Base-by-base conservation (phyloP, 805 yeast genomes). In the Tetrapisispora fleetii region DNA sequence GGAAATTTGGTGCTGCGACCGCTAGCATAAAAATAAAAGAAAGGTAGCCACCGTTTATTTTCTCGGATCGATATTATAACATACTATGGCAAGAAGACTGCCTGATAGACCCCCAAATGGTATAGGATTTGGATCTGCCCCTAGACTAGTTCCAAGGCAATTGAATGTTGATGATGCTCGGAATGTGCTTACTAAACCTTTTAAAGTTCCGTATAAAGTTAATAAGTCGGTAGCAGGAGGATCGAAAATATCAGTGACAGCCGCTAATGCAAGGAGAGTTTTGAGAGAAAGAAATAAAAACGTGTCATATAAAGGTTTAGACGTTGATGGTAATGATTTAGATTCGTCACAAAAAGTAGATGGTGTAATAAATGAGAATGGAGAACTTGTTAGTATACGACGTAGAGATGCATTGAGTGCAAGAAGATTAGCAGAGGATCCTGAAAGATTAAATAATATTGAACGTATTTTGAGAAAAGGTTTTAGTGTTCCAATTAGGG, bases 121-220 rank as follows among this genome's bases (percentile, higher is more conserved):
- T 36, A 67, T 81, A 32, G 90, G 89, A 1, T 77, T 81, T 1
- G 91, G 90, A 1, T 85, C 85, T 1, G 84, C 85, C 0, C 71
- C 84, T 0, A 75, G 79, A n/a, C 71, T 73, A 17, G 73, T 74
- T 9, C 73, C 76, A 43, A 69, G 81, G 40, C 81, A 81, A 8
- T 70, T 82, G 21, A 69, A 75, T 17, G 71, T 76, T 19, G 71
- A 73, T 3, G 80, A 79, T 46, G 75, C 86, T 2, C 65, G 72
- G 2, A 68, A 63, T 7, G 68, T 76, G 21, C 67, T 85, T n/a
- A 67, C 80, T 2, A 78, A 72, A 57, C 95, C 95, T 0, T 85
- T 85, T 66, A 77, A 71, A 50, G 75, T 83, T 1, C 95, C 95
- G 0, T 76, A 81, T 49, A 66, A 60, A 51, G 52, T 50, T 2